Base-by-base conservation (phyloP, 1,139 yeast genomes). In the Suhomyces guaymorum region DNA sequence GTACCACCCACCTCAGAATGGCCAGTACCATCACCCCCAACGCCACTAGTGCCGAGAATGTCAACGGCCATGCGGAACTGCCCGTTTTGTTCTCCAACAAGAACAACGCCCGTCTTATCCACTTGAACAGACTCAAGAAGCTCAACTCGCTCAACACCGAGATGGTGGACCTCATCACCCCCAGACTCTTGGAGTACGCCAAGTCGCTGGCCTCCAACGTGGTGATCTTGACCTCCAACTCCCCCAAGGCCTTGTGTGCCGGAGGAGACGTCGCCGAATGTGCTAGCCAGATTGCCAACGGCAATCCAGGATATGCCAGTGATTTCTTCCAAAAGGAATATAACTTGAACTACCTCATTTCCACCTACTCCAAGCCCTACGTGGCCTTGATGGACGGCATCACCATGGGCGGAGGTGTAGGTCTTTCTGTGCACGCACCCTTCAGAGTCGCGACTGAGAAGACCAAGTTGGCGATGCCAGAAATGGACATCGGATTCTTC, bases 361-460 rank as follows among this genome's bases (percentile, higher is more conserved):
- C 95, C 12, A 82, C 94, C 11, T 88, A 78, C 55, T 71, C 82
- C 41, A 92, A 89, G 64, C 97, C 98, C 1, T 75, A 85, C 46
- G 80, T 92, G 13, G 73, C 96, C 1, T 55, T 89, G 28, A 83
- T 86, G 81, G 83, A 92, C 55, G 97, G 97, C 19, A 88, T 92
- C 52, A 88, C 94, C 24, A 88, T 92, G 96, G 98, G 98, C 38
- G 98, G 98, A 35, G 98, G 98, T 49, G 96, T 88, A 27, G 98
- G 98, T 3, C 68, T 92, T 37, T 74, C 92, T 0, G 82, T 87
- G 27, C 97, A 94, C 61, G 85, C 90, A n/a, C 95, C 97, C 3
- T 90, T 90, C 70, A 78, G 98, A 55, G 70, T 92, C 31, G 95
- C 94, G 9, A 87, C 96, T 24, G 97, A 92, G 53, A 76, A 77